Conservation (phyloP, 176 grass and related monocot genomes). For the Aegilops tauschii region DNA sequence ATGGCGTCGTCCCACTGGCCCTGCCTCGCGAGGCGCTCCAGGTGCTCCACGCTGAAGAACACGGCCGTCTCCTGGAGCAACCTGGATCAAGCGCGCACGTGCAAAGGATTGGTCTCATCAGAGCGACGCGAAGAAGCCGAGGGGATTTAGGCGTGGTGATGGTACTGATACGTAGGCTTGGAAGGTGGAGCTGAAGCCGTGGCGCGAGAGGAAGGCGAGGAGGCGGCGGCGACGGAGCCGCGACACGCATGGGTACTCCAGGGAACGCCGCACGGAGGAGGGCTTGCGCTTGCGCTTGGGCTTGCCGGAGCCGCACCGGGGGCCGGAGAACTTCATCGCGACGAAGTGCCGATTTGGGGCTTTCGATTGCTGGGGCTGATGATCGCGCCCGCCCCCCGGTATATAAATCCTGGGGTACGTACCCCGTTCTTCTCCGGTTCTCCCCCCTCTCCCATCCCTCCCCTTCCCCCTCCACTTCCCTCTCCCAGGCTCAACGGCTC, state of each 20-base stretch:
- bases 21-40: not conserved
- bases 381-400: not conserved
- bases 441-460: no score
- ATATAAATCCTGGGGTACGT: not conserved
- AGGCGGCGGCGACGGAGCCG: slow-evolving; percentile 13
- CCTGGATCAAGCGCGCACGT: not conserved
- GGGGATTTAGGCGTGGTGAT: not conserved
- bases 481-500: no score
- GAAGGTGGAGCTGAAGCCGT: not conserved
- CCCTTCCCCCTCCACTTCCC: no score
- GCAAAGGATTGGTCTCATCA: not conserved
- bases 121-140: not conserved
- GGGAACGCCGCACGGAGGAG: not conserved
- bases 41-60: slow-evolving; percentile 1
- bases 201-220: slow-evolving; percentile 6
- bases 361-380: not conserved
- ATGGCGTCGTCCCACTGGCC: not conserved
- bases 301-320: not conserved
- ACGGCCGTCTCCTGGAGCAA: not conserved
- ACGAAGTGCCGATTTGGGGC: not conserved
- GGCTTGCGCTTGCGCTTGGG: not conserved
- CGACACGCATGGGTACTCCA: slow-evolving; percentile 3
- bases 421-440: no score
- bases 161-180: not conserved
- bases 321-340: not conserved